Evolutionary conservation across 2,329 filamentous ascomycete genomes (phyloP).

Genomic region (Colletotrichum sojae): DNA sequence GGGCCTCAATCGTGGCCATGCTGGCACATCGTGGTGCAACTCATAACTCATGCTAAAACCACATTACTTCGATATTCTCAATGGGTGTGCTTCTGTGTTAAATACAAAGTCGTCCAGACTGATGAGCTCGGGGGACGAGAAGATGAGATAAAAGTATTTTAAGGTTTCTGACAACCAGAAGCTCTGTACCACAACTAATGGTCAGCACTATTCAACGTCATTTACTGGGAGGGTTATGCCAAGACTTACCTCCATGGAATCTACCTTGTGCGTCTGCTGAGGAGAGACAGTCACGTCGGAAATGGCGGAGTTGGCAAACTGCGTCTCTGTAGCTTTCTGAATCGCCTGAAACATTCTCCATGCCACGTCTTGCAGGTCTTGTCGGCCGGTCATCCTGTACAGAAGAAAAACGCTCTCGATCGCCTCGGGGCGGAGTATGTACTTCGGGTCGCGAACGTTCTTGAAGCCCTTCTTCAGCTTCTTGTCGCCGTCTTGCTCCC

Average conservation of each 20-base stretch:
- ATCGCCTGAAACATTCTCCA: conserved; percentile 68
- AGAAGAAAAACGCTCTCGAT: conserved; percentile 68
- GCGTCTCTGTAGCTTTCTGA: conserved; percentile 59
- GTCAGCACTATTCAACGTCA: no score
- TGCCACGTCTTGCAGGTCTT: conserved; percentile 63
- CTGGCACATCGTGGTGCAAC: not conserved
- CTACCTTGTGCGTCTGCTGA: conserved; percentile 61
- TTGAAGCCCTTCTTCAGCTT: conserved; percentile 71
- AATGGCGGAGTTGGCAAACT: conserved; percentile 64
- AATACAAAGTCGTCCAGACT: conserved; percentile 78
- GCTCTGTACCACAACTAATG: conserved; percentile 59
- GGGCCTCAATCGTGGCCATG: no score
- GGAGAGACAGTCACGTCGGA: conserved; percentile 63
- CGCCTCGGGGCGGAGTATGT: conserved; percentile 66
- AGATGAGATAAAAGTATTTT: conserved; percentile 83
- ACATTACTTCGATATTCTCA: conserved; percentile 43
- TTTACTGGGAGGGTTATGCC: not conserved
- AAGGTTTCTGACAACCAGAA: conserved; percentile 83
- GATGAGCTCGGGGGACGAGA: conserved; percentile 74
- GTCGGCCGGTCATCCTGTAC: conserved; percentile 65
- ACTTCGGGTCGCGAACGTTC: conserved; percentile 64
- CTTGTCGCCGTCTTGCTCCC: conserved; percentile 43
- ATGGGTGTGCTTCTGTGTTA: conserved; percentile 67
- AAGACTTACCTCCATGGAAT: conserved; percentile 50
- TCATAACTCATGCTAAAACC: not conserved